Evolutionary conservation across 1,139 yeast species (phyloP).

Genomic region (Yamadazyma trypodendri): DNA sequence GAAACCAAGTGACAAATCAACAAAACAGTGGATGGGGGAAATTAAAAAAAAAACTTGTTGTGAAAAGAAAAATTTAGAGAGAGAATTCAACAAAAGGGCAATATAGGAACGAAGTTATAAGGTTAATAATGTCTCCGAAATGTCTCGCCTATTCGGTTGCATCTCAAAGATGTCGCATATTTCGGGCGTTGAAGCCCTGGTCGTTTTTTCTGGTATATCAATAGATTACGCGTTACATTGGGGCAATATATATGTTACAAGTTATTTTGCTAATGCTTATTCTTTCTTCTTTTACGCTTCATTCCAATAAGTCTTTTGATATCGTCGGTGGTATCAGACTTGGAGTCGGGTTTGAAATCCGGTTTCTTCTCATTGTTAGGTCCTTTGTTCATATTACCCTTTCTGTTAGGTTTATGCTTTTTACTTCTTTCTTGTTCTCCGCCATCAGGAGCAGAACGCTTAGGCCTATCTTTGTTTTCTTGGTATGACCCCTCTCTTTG

Average conservation of each 20-base stretch:
- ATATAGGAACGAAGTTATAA: conserved; percentile 2
- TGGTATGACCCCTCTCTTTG: conserved; percentile 14
- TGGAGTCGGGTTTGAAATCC: conserved; percentile 16
- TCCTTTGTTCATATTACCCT: conserved; percentile 34
- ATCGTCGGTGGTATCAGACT: conserved; percentile 50
- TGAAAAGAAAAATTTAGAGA: neutral
- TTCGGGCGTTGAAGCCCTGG: neutral
- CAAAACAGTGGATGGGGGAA: too few species aligned
- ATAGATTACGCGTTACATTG: neutral
- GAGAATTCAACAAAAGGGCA: conserved; percentile 1
- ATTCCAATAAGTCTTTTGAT: conserved; percentile 63
- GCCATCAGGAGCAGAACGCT: conserved; percentile 3
- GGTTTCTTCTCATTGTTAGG: conserved; percentile 13
- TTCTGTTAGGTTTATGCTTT: conserved; percentile 40
- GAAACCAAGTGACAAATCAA: too few species aligned
- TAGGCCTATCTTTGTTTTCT: conserved; percentile 13
- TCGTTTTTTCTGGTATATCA: neutral
- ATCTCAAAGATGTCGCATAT: neutral
- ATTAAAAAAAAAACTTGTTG: neutral
- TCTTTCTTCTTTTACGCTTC: conserved; percentile 64
- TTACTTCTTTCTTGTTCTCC: conserved; percentile 20
- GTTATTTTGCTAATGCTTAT: conserved; percentile 1
- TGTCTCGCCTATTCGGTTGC: neutral
- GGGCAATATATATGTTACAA: neutral
- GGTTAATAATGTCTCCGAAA: conserved; percentile 1